Evolutionary conservation across 805 yeast genomes (phyloP).

Genomic region (Saturnispora gosingensis): DNA sequence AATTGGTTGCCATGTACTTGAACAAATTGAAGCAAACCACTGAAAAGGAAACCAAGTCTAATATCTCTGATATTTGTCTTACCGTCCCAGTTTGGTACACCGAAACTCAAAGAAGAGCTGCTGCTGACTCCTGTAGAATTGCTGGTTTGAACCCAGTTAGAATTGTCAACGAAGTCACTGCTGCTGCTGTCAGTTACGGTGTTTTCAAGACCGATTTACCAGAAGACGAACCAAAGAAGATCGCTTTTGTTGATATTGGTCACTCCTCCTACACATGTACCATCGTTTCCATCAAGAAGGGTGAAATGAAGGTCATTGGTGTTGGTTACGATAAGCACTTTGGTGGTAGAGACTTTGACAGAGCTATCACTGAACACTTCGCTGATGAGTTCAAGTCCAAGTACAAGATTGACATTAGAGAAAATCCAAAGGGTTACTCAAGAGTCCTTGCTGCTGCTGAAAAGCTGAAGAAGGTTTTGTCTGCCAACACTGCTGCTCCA

Average conservation of each 20-base stretch:
- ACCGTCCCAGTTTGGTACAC: conserved; percentile 98
- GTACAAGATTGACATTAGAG: conserved; percentile 86
- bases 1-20: conserved; percentile 90
- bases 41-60: conserved; percentile 70
- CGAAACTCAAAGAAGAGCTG: conserved; percentile 93
- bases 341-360: conserved; percentile 97
- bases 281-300: conserved; percentile 86
- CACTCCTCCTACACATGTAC: conserved; percentile 91
- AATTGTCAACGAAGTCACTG: conserved; percentile 94
- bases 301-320: conserved; percentile 89
- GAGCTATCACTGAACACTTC: conserved; percentile 88
- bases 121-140: conserved; percentile 87
- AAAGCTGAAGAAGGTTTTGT: conserved; percentile 87
- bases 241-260: conserved; percentile 95
- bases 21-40: conserved; percentile 81
- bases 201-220: conserved; percentile 96
- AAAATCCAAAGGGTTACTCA: conserved; percentile 90
- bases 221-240: conserved; percentile 82
- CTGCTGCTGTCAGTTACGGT: conserved; percentile 99
- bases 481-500: conserved; percentile 94
- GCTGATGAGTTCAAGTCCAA: conserved; percentile 86
- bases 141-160: conserved; percentile 98
- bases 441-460: conserved; percentile 90
- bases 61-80: conserved; percentile 78
- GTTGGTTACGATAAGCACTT: conserved; percentile 91